Evolutionary conservation across 805 yeast genomes (phyloP), one percentile per base, ranked within the genome.

Genomic region (Sugiyamaella boreocaroliniensis): DNA sequence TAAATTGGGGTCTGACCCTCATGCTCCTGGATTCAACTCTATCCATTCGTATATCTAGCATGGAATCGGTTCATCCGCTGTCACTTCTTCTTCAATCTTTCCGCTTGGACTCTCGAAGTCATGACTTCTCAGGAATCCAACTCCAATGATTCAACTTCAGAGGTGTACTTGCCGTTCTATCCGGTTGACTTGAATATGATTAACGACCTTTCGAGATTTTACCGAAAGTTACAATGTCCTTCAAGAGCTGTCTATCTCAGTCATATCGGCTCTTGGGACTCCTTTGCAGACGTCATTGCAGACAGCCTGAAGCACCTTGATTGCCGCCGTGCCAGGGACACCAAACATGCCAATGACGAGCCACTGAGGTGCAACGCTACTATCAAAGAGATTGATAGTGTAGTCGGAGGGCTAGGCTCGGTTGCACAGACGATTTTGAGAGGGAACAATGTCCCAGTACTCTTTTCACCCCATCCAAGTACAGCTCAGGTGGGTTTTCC

Each of bases 401-500:
- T 49, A 22, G 22, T 51, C 20, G n/a, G 32, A 9, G 43, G 29
- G 16, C 37, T 54, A 12, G 26, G 48, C 11, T 12, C 18, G 6
- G 16, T 32, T 14, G 52, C 51, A 14, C 29, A 26, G 59, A 63
- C 16, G 4, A 43, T 44, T 4, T 43, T 56, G 18, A 45, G 40
- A 11, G 45, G 51, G 34, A 51, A 55, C 41, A 45, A 34, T n/a
- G 22, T 55, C 16, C 34, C 32, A 20, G 53, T 54, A 20, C 12
- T 9, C 1, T 49, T 55, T 22, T 22, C 50, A 14, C 12, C 48
- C 9, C 4, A 10, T 20, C 47, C 45, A n/a, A 49, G 53, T 7
- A 22, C 26, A n/a, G 43, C 43, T n/a, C 55, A 54, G 29, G 49
- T 56, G 2, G 59, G 55, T 11, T 14, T 20, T 10, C 47, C 54